Conservation (phyloP, 352 stramenopile species). For the Globisporangium parvum region DNA sequence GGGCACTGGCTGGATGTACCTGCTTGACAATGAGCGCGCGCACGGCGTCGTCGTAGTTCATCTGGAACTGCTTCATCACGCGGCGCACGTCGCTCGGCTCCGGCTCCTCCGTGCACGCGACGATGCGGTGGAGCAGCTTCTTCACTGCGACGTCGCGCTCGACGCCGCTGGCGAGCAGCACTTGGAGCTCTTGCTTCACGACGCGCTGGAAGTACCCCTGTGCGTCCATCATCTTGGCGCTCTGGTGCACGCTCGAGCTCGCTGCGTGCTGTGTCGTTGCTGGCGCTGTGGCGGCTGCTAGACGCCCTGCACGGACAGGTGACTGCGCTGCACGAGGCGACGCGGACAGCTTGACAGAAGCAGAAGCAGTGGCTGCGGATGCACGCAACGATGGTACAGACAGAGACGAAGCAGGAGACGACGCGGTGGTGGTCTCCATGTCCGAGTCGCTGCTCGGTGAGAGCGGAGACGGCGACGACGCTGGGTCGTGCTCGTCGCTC, state of each 20-base stretch:
- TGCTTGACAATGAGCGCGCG: constrained; percentile 84
- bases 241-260: constrained; percentile 18
- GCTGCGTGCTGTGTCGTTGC: background rate
- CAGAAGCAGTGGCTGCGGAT: background rate
- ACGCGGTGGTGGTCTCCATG: constrained; percentile 5
- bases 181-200: constrained; percentile 76
- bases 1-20: constrained; percentile 11
- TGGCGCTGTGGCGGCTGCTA: background rate
- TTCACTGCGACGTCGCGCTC: constrained; percentile 71
- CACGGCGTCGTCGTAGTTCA: constrained; percentile 82
- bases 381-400: background rate
- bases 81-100: constrained; percentile 53
- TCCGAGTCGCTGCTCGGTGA: constrained; percentile 9
- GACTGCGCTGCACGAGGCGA: background rate
- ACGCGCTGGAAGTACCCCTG: constrained; percentile 66
- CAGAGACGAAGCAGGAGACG: background rate
- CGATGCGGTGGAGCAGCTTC: constrained; percentile 67
- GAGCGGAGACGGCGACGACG: background rate
- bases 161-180: constrained; percentile 43
- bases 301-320: background rate
- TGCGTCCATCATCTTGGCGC: constrained; percentile 58
- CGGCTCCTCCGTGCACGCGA: constrained; percentile 55
- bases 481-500: constrained; percentile 5
- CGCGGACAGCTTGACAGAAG: background rate
- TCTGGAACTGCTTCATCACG: constrained; percentile 84